Conservation (phyloP, 306 rosid species). For the Ammopiptanthus mongolicus region DNA sequence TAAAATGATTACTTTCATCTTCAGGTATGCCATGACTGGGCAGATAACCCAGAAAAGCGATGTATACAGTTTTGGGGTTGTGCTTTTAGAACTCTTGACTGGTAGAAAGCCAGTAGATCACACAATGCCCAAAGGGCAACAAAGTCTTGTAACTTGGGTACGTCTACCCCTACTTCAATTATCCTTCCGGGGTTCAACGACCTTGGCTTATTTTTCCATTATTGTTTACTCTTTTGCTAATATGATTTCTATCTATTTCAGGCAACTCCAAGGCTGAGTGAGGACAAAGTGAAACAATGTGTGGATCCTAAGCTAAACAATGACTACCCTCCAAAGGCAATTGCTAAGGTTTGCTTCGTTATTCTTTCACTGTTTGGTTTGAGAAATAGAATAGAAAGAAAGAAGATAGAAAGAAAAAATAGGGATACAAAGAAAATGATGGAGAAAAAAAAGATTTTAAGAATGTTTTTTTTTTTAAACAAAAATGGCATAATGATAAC, state of each 20-base stretch:
- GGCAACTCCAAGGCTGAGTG: constrained; percentile 99
- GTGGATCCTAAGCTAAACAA: constrained; percentile 95
- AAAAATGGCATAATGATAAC: too few relatives aligned
- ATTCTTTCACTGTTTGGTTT: not conserved
- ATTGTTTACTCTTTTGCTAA: not conserved
- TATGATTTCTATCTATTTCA: constrained; percentile 24
- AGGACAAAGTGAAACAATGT: constrained; percentile 97
- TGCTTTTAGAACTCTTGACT: constrained; percentile 86
- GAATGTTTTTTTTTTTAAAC: too few relatives aligned
- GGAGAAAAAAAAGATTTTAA: too few relatives aligned
- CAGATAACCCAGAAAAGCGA: constrained; percentile 97
- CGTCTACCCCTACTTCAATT: not conserved
- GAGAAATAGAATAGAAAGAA: too few relatives aligned
- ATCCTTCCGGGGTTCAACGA: not conserved
- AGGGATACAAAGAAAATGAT: too few relatives aligned
- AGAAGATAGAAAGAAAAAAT: too few relatives aligned
- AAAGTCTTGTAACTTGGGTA: constrained; percentile 99
- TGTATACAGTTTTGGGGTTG: constrained; percentile 98
- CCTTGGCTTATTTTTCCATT: not conserved
- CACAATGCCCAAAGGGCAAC: constrained; percentile 99
- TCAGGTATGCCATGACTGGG: constrained; percentile 98
- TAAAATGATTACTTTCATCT: constrained; percentile 11
- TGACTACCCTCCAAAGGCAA: constrained; percentile 89
- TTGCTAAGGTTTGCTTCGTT: constrained; percentile 70
- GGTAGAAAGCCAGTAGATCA: constrained; percentile 99